Evolutionary conservation across 2,329 filamentous ascomycete genomes (phyloP), one percentile per base, ranked within the genome.

Genomic region (Ophiocordyceps sinensis): DNA sequence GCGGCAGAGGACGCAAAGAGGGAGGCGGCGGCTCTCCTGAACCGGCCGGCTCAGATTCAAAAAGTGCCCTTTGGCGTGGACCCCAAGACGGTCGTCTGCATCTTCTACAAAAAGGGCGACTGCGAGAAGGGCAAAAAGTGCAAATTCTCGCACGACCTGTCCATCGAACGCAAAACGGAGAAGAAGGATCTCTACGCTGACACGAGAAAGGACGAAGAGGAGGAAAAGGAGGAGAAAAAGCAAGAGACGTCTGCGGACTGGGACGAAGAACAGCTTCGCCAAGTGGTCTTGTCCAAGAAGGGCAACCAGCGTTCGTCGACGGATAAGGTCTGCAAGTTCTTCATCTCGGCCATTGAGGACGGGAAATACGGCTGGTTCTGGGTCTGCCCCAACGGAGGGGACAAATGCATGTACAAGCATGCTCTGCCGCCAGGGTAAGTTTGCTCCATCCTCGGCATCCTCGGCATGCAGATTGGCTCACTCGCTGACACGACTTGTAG

Each of bases 341-440:
- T 98, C 61, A 91, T 96, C 59, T 81, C 88, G 51, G 91, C 91
- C 23, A 91, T 98, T 47, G 91, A 98, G 65, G 91, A 98, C 58
- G 85, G 87, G 54, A 98, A 96, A 65, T 98, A 98, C 55, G 91
- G 91, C 47, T 98, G 91, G 91, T 96, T 98, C 66, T 98, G 91
- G 91, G 73, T 79, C 44, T 98, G 91, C 73, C 91, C 91, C 37
- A 96, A 96, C 56, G 88, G 87, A 49, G 89, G 85, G 48, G 83
- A 98, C 59, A 85, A 94, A 64, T 98, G 91, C 82, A 96, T 91
- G 82, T 98, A 98, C 61, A 88, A 84, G 65, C 91, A 98, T 63
- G 87, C 84, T 55, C 72, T 98, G 53, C 91, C 93, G 52, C 84
- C 88, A 56, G 91, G 91, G 85, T 93, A 77, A 56, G 83, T 76